Conservation (phyloP, 1,139 yeast genomes). For the Yamadazyma friedrichii region DNA sequence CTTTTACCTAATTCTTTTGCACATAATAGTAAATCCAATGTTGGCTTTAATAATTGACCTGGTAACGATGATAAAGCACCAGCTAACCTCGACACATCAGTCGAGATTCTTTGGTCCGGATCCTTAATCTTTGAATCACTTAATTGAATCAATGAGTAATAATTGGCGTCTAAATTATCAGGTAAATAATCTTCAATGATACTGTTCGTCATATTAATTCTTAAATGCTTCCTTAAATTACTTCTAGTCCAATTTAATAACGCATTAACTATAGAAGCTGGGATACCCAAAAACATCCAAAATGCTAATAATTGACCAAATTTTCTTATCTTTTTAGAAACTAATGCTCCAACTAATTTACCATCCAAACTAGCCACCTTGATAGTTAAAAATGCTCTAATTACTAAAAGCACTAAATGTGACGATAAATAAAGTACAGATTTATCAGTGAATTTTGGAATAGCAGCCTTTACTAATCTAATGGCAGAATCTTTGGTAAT, state of each 20-base stretch:
- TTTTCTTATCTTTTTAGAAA: constrained; percentile 63
- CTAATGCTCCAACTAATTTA: constrained; percentile 75
- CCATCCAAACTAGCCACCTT: constrained; percentile 90
- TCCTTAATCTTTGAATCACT: constrained; percentile 59
- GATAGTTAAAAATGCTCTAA: constrained; percentile 73
- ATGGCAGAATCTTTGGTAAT: constrained; percentile 34
- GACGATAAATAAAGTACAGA: constrained; percentile 44
- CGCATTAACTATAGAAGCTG: constrained; percentile 81
- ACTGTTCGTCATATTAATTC: constrained; percentile 63
- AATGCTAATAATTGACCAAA: constrained; percentile 64
- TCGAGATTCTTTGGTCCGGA: constrained; percentile 81
- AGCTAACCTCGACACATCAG: constrained; percentile 76
- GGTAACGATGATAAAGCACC: constrained; percentile 72
- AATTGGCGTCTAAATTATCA: constrained; percentile 49
- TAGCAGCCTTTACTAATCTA: constrained; percentile 35
- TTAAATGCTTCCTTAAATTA: constrained; percentile 62
- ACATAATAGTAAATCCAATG: constrained; percentile 76
- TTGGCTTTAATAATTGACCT: constrained; percentile 84
- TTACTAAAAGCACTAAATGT: constrained; percentile 62
- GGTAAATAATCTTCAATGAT: constrained; percentile 72
- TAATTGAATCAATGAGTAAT: constrained; percentile 50
- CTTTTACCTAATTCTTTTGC: constrained; percentile 75
- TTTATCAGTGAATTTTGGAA: constrained; percentile 34
- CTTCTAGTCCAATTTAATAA: constrained; percentile 70
- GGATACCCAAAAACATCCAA: constrained; percentile 87